Conservation (phyloP, 805 yeast genomes). For the Debaryomyces tyrocola region DNA sequence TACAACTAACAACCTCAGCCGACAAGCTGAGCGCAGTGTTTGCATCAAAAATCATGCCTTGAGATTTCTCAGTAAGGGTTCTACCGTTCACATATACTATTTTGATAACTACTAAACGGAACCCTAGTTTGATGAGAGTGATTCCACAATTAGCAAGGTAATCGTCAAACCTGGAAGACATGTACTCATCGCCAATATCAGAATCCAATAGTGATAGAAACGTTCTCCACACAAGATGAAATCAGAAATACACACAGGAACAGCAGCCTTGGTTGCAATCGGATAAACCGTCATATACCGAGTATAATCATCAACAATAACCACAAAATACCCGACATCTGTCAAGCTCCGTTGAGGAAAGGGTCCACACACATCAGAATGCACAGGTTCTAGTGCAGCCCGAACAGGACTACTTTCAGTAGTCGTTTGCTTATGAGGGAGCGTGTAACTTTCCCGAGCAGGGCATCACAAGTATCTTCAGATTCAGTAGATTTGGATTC, state of each 20-base stretch:
- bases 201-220: constrained; percentile 2
- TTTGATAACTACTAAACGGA: constrained; percentile 1
- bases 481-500: not conserved
- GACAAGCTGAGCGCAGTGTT: not conserved
- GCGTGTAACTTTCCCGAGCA: not conserved
- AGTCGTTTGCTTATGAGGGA: not conserved
- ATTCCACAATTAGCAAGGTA: not conserved
- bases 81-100: constrained; percentile 1
- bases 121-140: not conserved
- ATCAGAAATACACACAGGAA: not conserved
- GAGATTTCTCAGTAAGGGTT: constrained; percentile 1
- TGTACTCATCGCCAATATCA: constrained; percentile 2
- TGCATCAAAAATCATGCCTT: not conserved
- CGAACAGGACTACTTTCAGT: not conserved
- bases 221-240: not conserved
- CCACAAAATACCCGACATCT: not conserved
- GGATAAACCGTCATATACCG: not conserved
- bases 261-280: not conserved
- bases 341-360: not conserved
- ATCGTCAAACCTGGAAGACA: not conserved
- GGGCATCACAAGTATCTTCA: not conserved
- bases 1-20: not conserved
- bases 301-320: not conserved
- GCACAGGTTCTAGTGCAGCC: not conserved
- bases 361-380: not conserved